Base-by-base conservation (phyloP, 208 protist genomes). In the Naegleria gruberi region DNA sequence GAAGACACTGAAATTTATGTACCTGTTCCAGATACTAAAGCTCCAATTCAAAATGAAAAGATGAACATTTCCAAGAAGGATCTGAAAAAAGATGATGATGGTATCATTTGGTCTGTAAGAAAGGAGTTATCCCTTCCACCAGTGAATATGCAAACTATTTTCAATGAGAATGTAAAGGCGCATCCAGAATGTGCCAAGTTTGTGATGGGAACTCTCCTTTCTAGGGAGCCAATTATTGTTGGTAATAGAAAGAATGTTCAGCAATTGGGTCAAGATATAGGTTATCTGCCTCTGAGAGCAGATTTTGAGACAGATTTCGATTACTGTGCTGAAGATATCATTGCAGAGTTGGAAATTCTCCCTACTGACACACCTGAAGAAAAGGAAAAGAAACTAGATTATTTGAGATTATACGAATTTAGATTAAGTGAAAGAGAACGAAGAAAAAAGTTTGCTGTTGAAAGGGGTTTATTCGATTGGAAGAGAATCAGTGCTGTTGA, bases 271-370 rank as follows among this genome's bases (percentile, higher is more conserved):
- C 5, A 5, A 43, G 88, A 90, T 51, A 7, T 90, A 26, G 89
- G 65, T 40, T 90, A 83, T 51, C 4, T 90, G 8, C 89, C 89
- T 26, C 12, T 51, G 37, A 41, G 89, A 74, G 26, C 23, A 40
- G 89, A 90, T 46, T 88, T 90, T 74, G 41, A 43, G 1, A 37
- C 37, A 17, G 89, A 90, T 43, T 90, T 40, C 34, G 82, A 90
- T 10, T 46, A 90, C 46, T 55, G n/a, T 10, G 89, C 89, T 6
- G 89, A 90, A 19, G 57, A 34, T 4, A 23, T 46, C 3, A 46
- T 90, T 45, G 89, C 65, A 19, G 41, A 90, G 12, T 45, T 90
- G 7, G 89, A 83, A 46, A 47, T 90, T 44, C 6, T 19, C 17
- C 40, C n/a, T 17, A 45, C 23, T n/a, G 89, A 90, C 51, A 30